Conservation (phyloP, 805 yeast genomes). For the Brettanomyces sp. region DNA sequence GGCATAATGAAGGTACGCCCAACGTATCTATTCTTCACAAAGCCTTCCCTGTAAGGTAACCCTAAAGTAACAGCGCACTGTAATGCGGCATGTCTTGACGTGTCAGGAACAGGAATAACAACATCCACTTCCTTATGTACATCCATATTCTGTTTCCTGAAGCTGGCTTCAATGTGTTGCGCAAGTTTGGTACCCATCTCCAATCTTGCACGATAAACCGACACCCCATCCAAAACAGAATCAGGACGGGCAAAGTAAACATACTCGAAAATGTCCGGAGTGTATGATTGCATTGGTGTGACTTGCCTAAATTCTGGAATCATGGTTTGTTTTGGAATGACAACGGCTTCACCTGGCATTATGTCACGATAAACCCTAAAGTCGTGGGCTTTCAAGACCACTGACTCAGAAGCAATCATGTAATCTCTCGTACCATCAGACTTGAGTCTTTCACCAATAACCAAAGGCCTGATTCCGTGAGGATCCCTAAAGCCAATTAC, state of each 20-base stretch:
- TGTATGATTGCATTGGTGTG: constrained; percentile 63
- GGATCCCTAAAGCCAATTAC: constrained; percentile 95
- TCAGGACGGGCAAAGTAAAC: constrained; percentile 98
- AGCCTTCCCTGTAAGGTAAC: constrained; percentile 90
- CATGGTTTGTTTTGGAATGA: constrained; percentile 69
- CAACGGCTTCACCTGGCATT: constrained; percentile 93
- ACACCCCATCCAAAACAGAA: constrained; percentile 91
- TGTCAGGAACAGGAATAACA: constrained; percentile 96
- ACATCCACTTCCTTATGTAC: constrained; percentile 67
- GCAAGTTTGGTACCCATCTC: constrained; percentile 93
- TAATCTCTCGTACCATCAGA: constrained; percentile 69
- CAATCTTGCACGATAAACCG: constrained; percentile 86
- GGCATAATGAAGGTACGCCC: constrained; percentile 99
- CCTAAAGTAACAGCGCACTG: constrained; percentile 79
- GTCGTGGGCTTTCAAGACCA: constrained; percentile 88
- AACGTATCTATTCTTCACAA: constrained; percentile 91
- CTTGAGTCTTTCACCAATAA: constrained; percentile 72
- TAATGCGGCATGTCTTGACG: constrained; percentile 91
- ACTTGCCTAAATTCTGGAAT: constrained; percentile 80
- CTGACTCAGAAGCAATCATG: constrained; percentile 93
- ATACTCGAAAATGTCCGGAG: constrained; percentile 95
- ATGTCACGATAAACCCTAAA: constrained; percentile 73
- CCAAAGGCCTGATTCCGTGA: constrained; percentile 87
- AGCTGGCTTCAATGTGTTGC: constrained; percentile 41
- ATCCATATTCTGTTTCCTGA: constrained; percentile 30